phyloP scores from a whole-genome alignment of 2,329 filamentous ascomycete genomes.

The Stachybotrys elegans region DNA sequence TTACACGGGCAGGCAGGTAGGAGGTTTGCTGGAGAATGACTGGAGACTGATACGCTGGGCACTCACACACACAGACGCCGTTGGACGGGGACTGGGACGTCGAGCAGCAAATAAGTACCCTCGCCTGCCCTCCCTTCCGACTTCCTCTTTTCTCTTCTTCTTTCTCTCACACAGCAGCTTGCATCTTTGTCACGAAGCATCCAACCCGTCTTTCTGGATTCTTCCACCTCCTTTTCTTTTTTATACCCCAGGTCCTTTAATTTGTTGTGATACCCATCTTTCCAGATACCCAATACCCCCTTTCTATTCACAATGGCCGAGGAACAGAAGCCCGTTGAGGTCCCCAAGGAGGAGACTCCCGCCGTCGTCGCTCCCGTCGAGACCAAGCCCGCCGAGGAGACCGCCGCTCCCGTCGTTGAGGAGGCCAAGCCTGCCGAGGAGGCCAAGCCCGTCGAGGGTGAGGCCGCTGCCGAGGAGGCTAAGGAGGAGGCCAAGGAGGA shows the following conservation, averaged over 20 bases:
- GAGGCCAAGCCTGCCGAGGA: conserved; percentile 38
- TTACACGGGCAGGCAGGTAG: too few species aligned
- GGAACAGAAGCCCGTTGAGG: conserved; percentile 64
- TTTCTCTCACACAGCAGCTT: conserved; percentile 21
- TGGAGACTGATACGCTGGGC: too few species aligned
- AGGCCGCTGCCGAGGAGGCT: conserved; percentile 33
- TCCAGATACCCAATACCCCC: conserved; percentile 34
- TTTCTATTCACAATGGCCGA: conserved; percentile 63
- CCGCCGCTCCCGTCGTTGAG: conserved; percentile 28
- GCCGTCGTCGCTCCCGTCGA: conserved; percentile 25
- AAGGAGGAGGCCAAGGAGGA: conserved; percentile 38
- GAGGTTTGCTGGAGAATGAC: too few species aligned
- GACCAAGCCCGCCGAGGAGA: conserved; percentile 34
- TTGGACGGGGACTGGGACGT: too few species aligned
- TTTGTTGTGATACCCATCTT: conserved; percentile 49
- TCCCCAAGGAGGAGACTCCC: conserved; percentile 40
- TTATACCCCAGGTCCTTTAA: conserved; percentile 34
- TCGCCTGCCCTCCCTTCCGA: conserved; percentile 24
- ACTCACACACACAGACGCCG: too few species aligned
- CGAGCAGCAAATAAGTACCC: conserved; percentile 44
- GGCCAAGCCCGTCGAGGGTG: conserved; percentile 35
- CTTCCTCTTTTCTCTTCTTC: conserved; percentile 24
- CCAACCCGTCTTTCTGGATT: conserved; percentile 27
- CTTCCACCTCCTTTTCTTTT: conserved; percentile 29
- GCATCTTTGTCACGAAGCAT: conserved; percentile 21